Conservation (phyloP, 305 asterid genomes). For the Striga hermonthica region DNA sequence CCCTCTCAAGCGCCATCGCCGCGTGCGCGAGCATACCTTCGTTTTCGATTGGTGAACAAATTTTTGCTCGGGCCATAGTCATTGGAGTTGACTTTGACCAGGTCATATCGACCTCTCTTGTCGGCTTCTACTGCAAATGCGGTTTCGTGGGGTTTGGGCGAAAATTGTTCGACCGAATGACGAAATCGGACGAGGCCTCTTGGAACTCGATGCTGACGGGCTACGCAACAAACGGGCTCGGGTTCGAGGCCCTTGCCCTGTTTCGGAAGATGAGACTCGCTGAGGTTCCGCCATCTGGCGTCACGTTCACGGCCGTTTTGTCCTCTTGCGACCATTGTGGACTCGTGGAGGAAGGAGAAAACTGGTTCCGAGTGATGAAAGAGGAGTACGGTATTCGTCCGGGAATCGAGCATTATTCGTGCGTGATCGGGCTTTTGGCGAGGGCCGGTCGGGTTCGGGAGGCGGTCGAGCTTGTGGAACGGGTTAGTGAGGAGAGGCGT, state of each 20-base stretch:
- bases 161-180: slow-evolving; percentile 50
- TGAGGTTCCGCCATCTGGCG: slow-evolving; percentile 45
- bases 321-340: slow-evolving; percentile 94
- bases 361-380: slow-evolving; percentile 64
- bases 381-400: slow-evolving; percentile 53
- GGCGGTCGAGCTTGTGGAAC: slow-evolving; percentile 53
- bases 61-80: slow-evolving; percentile 58
- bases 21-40: slow-evolving; percentile 76
- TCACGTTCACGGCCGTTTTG: slow-evolving; percentile 73
- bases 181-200: slow-evolving; percentile 48
- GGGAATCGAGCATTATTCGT: slow-evolving; percentile 84
- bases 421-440: slow-evolving; percentile 81
- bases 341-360: slow-evolving; percentile 64
- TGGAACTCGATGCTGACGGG: slow-evolving; percentile 91
- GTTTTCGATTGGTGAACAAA: slow-evolving; percentile 72
- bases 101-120: slow-evolving; percentile 57
- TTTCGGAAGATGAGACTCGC: slow-evolving; percentile 57
- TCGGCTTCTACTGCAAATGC: slow-evolving; percentile 80
- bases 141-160: slow-evolving; percentile 54
- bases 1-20: slow-evolving; percentile 62
- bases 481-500: slow-evolving; percentile 45
- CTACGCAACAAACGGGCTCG: slow-evolving; percentile 79
- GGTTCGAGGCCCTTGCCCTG: slow-evolving; percentile 56
- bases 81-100: slow-evolving; percentile 64
- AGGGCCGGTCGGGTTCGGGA: slow-evolving; percentile 62